Conservation (phyloP, 2,329 filamentous ascomycete genomes). For the Calonectria pauciramosa region DNA sequence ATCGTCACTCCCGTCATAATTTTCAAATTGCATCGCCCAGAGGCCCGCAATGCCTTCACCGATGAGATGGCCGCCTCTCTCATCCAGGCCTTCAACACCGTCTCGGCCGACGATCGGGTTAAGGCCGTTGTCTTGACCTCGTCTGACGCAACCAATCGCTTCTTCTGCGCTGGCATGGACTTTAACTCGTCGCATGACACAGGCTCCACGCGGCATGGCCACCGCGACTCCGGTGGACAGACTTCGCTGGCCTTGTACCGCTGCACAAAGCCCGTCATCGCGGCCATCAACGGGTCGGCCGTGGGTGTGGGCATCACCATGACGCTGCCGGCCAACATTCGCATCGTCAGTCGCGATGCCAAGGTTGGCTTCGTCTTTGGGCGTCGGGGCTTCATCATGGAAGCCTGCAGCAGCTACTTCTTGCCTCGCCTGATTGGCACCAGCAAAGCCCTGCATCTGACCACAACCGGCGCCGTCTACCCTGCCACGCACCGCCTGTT, state of each 20-base stretch:
- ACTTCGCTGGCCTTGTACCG: conserved; percentile 68
- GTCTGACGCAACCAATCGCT: conserved; percentile 60
- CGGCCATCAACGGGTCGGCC: conserved; percentile 70
- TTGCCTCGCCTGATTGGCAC: conserved; percentile 78
- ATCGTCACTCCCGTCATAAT: conserved; percentile 73
- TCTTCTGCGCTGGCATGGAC: conserved; percentile 73
- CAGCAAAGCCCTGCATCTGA: conserved; percentile 73
- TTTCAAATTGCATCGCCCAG: conserved; percentile 74
- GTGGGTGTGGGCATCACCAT: conserved; percentile 74
- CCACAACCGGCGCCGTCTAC: conserved; percentile 77
- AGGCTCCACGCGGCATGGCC: conserved; percentile 45
- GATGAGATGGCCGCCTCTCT: conserved; percentile 73
- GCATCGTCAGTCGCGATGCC: conserved; percentile 67
- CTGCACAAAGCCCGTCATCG: conserved; percentile 71
- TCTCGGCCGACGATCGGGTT: conserved; percentile 68
- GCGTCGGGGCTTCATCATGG: conserved; percentile 78
- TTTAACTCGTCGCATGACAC: conserved; percentile 54
- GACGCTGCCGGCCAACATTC: conserved; percentile 68
- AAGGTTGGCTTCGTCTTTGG: conserved; percentile 83
- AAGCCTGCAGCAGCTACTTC: conserved; percentile 80
- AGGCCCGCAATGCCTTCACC: conserved; percentile 79
- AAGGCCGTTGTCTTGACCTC: conserved; percentile 68
- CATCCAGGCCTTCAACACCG: conserved; percentile 63
- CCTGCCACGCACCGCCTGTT: conserved; percentile 64
- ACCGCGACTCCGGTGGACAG: conserved; percentile 67